phyloP scores from a whole-genome alignment of 2,329 filamentous ascomycete genomes.

The Lasiodiplodia gonubiensis region DNA sequence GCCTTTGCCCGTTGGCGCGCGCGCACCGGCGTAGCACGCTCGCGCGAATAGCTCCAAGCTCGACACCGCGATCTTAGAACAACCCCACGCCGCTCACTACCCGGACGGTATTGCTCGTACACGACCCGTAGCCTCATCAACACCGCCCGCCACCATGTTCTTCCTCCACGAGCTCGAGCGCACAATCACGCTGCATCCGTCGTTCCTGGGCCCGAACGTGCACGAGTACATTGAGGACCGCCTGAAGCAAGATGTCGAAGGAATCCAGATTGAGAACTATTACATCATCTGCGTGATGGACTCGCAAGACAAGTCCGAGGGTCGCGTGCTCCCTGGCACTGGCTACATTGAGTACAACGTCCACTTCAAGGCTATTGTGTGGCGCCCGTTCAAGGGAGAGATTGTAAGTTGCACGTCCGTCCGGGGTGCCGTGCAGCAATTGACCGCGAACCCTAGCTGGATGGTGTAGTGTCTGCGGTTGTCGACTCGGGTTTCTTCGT shows the following conservation, averaged over 20 bases:
- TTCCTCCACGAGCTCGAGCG: constrained; percentile 98
- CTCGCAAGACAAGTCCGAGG: constrained; percentile 91
- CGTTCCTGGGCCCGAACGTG: constrained; percentile 94
- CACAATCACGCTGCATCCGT: constrained; percentile 92
- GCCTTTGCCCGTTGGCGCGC: neutral
- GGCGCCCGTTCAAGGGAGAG: constrained; percentile 97
- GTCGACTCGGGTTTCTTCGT: constrained; percentile 92
- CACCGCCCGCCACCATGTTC: constrained; percentile 71
- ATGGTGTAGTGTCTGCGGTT: constrained; percentile 90
- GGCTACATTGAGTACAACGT: constrained; percentile 95
- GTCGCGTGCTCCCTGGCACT: constrained; percentile 87
- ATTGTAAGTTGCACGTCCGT: constrained; percentile 68
- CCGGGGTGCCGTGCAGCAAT: constrained; percentile 33
- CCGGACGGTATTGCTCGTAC: too few relatives aligned
- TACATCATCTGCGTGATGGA: constrained; percentile 99
- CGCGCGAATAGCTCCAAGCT: constrained; percentile 16
- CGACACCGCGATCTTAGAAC: neutral
- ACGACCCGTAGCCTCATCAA: too few relatives aligned
- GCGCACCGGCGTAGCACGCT: constrained; percentile 16
- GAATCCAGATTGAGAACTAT: constrained; percentile 92
- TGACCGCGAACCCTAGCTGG: constrained; percentile 66
- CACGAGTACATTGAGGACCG: constrained; percentile 88
- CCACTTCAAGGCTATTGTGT: constrained; percentile 92
- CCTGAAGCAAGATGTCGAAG: constrained; percentile 91
- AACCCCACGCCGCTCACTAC: neutral